phyloP scores from a whole-genome alignment of 73 alveolate species.

The Paramecium primaurelia region DNA sequence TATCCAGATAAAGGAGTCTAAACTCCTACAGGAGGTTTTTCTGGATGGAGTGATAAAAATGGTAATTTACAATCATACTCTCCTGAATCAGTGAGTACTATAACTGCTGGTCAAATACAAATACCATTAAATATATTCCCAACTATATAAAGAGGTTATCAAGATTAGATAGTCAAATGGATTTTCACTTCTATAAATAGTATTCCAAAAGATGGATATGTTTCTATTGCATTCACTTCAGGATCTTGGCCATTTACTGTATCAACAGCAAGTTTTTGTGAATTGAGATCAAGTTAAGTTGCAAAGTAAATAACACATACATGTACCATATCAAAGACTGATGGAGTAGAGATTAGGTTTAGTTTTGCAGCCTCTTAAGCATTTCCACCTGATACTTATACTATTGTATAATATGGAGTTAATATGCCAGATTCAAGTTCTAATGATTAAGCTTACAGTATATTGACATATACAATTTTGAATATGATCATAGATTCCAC shows the following conservation, averaged over 20 bases:
- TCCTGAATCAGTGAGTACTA: background rate
- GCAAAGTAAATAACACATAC: background rate
- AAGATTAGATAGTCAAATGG: conserved; percentile 4
- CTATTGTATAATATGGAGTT: conserved; percentile 8
- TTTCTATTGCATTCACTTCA: background rate
- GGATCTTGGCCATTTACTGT: conserved; percentile 44
- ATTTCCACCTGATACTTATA: conserved; percentile 26
- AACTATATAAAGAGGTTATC: background rate
- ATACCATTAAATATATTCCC: background rate
- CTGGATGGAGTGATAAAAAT: conserved; percentile 29
- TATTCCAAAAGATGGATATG: conserved; percentile 27
- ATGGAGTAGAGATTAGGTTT: background rate
- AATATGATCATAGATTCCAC: background rate
- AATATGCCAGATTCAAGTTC: background rate
- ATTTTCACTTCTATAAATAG: background rate
- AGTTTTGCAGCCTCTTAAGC: background rate
- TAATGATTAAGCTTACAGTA: background rate
- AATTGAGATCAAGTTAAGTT: background rate
- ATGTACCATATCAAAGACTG: background rate
- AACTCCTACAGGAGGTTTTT: background rate
- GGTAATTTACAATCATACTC: background rate
- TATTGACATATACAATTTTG: background rate
- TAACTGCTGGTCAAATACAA: background rate
- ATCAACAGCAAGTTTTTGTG: background rate
- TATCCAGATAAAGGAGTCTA: background rate